phyloP scores from a whole-genome alignment of 257 asterid genomes.

The Scutellaria galericulata region DNA sequence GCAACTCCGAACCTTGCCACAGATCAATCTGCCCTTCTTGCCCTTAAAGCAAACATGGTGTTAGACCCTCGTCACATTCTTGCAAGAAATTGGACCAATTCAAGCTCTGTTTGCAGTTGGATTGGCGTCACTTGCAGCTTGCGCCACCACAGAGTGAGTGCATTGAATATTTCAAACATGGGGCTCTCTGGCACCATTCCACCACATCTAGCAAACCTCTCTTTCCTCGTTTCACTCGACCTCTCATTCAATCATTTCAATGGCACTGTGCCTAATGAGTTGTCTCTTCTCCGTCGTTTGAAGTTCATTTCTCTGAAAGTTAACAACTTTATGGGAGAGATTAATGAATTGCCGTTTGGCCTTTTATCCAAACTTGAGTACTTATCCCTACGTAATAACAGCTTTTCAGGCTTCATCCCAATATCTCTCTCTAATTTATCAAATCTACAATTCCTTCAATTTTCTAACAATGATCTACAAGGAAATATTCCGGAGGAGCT shows the following conservation, averaged over 20 bases:
- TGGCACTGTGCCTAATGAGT: conserved; percentile 16
- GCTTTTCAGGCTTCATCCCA: conserved; percentile 26
- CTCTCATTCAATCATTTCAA: conserved; percentile 1
- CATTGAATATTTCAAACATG: neutral
- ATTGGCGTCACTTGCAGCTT: neutral
- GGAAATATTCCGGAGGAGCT: conserved; percentile 25
- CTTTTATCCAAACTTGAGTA: conserved; percentile 2
- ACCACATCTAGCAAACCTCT: conserved; percentile 29
- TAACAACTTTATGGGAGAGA: neutral
- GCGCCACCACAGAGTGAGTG: neutral
- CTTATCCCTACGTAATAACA: conserved; percentile 25
- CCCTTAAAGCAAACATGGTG: neutral
- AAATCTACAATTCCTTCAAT: neutral
- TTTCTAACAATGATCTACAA: conserved; percentile 12
- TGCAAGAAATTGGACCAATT: neutral
- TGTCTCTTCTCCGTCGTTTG: conserved; percentile 9
- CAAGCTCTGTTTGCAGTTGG: neutral
- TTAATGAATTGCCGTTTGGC: neutral
- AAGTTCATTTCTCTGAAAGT: neutral
- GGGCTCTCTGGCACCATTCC: conserved; percentile 23
- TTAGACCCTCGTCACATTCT: neutral
- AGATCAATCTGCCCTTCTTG: neutral
- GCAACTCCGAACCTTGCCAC: neutral
- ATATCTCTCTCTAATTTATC: conserved; percentile 21
- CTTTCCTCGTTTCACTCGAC: conserved; percentile 31